These are phyloP conservation scores for Lasiosphaeris hirsuta DNA, from an alignment of 495 filamentous ascomycete genomes.

Conservation along the genomic window DNA sequence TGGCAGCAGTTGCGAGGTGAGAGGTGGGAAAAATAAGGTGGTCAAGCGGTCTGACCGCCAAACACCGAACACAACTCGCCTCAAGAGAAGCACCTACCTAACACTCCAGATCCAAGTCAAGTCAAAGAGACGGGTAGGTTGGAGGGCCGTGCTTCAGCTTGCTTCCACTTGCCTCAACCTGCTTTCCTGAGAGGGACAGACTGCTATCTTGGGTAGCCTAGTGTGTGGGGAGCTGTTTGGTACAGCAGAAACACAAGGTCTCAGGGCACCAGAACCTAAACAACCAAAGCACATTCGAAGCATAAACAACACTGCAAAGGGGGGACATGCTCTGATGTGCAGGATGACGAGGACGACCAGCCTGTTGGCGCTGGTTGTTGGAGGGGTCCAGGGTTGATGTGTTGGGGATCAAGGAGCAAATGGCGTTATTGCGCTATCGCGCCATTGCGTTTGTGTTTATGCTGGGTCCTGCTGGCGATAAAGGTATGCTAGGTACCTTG, in stretches of 20 bases:
- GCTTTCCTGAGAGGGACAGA: too few species aligned
- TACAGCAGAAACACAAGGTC: background rate
- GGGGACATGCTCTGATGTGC: background rate
- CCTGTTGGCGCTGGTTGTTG: slow-evolving; percentile 1
- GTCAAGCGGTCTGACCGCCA: slow-evolving; percentile 12
- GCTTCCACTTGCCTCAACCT: too few species aligned
- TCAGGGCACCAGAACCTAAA: background rate
- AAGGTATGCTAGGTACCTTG: background rate
- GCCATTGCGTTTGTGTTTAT: background rate
- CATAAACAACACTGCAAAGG: slow-evolving; percentile 4
- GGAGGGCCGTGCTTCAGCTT: background rate
- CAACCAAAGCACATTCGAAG: background rate
- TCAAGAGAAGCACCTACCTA: slow-evolving; percentile 1
- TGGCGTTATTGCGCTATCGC: background rate
- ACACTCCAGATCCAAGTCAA: background rate
- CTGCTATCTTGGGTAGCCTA: background rate
- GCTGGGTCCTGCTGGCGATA: background rate
- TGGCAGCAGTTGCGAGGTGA: background rate
- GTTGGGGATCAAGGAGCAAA: background rate
- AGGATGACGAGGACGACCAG: background rate
- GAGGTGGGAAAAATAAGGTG: background rate
- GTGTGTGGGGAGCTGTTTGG: background rate
- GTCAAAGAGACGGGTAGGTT: background rate
- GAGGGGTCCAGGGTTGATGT: background rate
- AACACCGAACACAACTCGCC: slow-evolving; percentile 11